A percentile compares a stretch with the other conserved stretches of the same genome.
phyloP scores from a whole-genome alignment of 176 grass and related monocot genomes.

The Luzula sylvatica region DNA sequence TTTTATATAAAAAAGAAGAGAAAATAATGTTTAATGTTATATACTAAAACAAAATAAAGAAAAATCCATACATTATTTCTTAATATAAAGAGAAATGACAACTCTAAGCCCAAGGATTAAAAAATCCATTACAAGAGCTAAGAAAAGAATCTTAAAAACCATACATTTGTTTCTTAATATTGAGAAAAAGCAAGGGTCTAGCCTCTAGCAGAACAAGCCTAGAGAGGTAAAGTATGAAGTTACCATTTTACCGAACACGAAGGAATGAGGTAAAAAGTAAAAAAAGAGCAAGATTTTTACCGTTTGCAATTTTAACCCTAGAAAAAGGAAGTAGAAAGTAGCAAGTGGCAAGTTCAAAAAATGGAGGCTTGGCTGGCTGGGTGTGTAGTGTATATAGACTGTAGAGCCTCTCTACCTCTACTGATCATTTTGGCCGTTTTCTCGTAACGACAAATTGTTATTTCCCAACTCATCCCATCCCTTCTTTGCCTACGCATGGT shows the following conservation, averaged over 20 bases:
- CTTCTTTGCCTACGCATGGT: no score
- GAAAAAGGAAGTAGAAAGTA: no score
- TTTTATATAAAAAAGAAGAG: no score
- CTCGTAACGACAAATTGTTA: slow-evolving; percentile 24
- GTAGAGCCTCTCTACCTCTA: background rate
- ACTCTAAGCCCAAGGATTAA: no score
- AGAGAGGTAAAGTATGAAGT: background rate
- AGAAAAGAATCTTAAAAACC: no score
- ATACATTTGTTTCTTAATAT: no score
- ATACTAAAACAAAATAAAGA: no score
- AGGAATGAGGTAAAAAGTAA: slow-evolving; percentile 6
- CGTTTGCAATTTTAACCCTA: background rate
- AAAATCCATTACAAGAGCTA: no score
- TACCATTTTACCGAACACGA: slow-evolving; percentile 20
- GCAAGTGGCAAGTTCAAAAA: slow-evolving; percentile 6
- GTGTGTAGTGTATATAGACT: background rate
- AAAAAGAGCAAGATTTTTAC: background rate
- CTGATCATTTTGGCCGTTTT: background rate
- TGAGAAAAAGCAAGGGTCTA: no score
- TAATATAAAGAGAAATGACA: no score
- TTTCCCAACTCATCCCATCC: slow-evolving; percentile 11
- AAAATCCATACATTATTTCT: no score
- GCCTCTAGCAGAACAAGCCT: background rate
- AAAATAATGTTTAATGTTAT: no score
- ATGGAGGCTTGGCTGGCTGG: background rate